A percentile compares a stretch with the other conserved stretches of the same genome.
Evolutionary conservation across 148 eudicot genomes (phyloP).

Genomic region (Rhododendron henanense): DNA sequence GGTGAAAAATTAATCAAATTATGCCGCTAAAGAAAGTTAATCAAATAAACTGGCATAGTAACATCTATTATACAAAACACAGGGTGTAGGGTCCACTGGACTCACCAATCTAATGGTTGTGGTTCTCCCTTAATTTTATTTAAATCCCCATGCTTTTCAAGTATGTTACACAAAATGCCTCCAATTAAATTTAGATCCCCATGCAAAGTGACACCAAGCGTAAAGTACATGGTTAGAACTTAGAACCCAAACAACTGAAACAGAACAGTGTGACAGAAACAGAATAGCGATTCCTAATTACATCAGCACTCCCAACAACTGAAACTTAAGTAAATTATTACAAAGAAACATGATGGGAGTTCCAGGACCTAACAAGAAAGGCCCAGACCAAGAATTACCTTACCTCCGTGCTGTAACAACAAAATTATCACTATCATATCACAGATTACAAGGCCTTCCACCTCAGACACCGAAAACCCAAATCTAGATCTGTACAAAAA

Average conservation of each 20-base stretch:
- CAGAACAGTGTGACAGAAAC: background rate
- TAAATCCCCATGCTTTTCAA: too few relatives aligned
- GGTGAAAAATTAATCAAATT: too few relatives aligned
- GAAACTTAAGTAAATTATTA: background rate
- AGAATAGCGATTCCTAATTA: background rate
- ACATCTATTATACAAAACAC: too few relatives aligned
- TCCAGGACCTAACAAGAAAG: background rate
- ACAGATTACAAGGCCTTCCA: constrained; percentile 1
- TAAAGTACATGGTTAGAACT: too few relatives aligned
- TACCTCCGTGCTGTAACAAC: background rate
- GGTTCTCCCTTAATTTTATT: too few relatives aligned
- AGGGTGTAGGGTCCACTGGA: too few relatives aligned
- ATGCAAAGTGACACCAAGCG: too few relatives aligned
- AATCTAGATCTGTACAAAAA: constrained; percentile 11
- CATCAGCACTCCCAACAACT: background rate
- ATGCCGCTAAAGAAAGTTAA: too few relatives aligned
- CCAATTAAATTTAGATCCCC: too few relatives aligned
- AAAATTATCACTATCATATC: background rate
- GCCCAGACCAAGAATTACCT: background rate
- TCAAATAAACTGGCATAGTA: too few relatives aligned
- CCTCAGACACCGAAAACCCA: background rate
- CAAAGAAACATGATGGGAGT: background rate
- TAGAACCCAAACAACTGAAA: background rate
- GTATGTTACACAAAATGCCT: too few relatives aligned
- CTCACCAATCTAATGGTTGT: too few relatives aligned